Evolutionary conservation across 495 filamentous ascomycete species (phyloP).

Genomic region (Lophiotrema nucula): DNA sequence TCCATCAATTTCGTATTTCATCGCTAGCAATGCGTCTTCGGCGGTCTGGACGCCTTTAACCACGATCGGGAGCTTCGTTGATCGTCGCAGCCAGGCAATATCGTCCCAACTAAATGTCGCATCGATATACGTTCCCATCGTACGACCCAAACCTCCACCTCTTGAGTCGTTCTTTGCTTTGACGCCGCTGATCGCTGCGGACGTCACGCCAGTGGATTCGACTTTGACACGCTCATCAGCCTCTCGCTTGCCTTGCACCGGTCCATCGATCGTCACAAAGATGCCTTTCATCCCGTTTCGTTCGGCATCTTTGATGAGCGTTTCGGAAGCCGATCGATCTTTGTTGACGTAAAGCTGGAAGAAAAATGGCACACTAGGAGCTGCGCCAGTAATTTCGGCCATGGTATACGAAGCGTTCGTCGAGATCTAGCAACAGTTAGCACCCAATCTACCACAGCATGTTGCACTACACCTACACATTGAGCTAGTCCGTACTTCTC

Average conservation of each 20-base stretch:
- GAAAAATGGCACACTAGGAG: conserved; percentile 41
- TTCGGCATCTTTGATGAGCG: conserved; percentile 56
- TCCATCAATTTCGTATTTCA: conserved; percentile 78
- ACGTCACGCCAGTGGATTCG: not conserved
- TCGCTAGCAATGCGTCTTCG: conserved; percentile 84
- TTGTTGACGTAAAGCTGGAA: conserved; percentile 85
- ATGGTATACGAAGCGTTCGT: conserved; percentile 8
- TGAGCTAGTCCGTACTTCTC: conserved; percentile 41
- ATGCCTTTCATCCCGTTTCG: conserved; percentile 62
- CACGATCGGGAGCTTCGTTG: conserved; percentile 93
- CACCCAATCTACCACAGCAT: not conserved
- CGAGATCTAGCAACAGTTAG: not conserved
- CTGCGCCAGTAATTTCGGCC: conserved; percentile 16
- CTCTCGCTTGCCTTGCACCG: conserved; percentile 24
- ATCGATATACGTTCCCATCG: conserved; percentile 94
- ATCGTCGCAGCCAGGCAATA: conserved; percentile 84
- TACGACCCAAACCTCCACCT: conserved; percentile 70
- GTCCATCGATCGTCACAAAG: conserved; percentile 62
- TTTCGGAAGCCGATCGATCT: conserved; percentile 63
- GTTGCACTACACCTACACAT: not conserved
- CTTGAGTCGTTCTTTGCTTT: conserved; percentile 73
- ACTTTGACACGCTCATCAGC: conserved; percentile 19
- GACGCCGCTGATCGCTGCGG: conserved; percentile 39
- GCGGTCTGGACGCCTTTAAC: conserved; percentile 94
- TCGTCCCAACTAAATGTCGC: conserved; percentile 85